These are phyloP conservation scores for Cladosporium sp. DNA, from an alignment of 2,329 filamentous ascomycete species.

Conservation along the genomic window DNA sequence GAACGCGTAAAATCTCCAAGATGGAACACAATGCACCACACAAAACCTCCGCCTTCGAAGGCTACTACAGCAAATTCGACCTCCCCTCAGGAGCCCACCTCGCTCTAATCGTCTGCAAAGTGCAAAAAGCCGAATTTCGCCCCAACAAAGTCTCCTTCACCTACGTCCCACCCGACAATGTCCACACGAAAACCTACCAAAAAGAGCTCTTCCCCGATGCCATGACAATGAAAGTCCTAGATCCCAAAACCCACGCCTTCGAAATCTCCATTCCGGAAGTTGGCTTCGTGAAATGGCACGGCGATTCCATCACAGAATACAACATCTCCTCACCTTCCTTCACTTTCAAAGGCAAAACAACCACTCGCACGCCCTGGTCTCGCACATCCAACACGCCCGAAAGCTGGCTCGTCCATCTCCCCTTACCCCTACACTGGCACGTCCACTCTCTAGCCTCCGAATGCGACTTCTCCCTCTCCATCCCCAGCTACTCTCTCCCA, in stretches of 20 bases:
- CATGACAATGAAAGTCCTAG: constrained; percentile 32
- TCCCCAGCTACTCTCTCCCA: constrained; percentile 29
- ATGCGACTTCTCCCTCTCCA: constrained; percentile 36
- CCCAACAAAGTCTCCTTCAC: constrained; percentile 47
- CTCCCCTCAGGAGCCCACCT: constrained; percentile 43
- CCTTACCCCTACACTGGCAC: constrained; percentile 49
- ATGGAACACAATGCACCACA: constrained; percentile 44
- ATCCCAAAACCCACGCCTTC: constrained; percentile 31
- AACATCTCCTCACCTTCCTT: constrained; percentile 31
- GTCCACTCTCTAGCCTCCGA: constrained; percentile 43
- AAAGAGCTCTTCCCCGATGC: constrained; percentile 40
- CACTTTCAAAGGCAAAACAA: constrained; percentile 38
- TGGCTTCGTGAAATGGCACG: constrained; percentile 35
- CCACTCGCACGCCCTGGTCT: constrained; percentile 37
- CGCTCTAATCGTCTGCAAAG: constrained; percentile 43
- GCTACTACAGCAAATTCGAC: constrained; percentile 48
- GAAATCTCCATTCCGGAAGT: constrained; percentile 37
- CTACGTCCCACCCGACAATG: constrained; percentile 37
- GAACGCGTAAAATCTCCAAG: not conserved
- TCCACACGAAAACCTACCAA: constrained; percentile 32
- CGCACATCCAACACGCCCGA: constrained; percentile 38
- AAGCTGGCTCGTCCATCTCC: constrained; percentile 40
- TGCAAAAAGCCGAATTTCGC: constrained; percentile 37
- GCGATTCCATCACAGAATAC: constrained; percentile 37
- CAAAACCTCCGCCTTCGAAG: constrained; percentile 40